These are phyloP conservation scores for Cercospora canescens DNA, from an alignment of 2,329 filamentous ascomycete genomes.

Conservation along the genomic window DNA sequence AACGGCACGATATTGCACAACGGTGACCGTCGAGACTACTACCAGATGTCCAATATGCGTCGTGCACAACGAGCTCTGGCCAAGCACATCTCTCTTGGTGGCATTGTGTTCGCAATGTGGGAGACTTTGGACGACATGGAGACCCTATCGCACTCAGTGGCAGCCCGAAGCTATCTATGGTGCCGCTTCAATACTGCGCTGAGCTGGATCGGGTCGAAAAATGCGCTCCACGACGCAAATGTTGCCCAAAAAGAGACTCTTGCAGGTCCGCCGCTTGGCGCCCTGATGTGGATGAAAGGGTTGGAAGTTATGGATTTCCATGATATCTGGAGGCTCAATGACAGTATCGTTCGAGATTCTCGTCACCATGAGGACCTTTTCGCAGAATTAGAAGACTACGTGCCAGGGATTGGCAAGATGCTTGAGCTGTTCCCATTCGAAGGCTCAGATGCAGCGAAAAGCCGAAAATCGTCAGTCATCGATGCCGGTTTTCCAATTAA, in stretches of 20 bases:
- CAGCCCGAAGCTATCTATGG: conserved; percentile 48
- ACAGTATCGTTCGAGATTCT: conserved; percentile 16
- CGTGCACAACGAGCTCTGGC: conserved; percentile 48
- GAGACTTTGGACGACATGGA: conserved; percentile 46
- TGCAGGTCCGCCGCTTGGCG: conserved; percentile 42
- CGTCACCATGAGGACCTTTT: neutral
- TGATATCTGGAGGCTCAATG: conserved; percentile 40
- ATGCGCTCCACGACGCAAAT: conserved; percentile 42
- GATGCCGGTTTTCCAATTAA: neutral
- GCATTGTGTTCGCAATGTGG: conserved; percentile 48
- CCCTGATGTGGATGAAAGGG: conserved; percentile 51
- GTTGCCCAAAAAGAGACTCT: conserved; percentile 28
- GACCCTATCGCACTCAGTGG: conserved; percentile 42
- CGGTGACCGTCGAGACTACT: conserved; percentile 47
- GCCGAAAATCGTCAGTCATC: neutral
- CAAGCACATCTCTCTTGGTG: conserved; percentile 46
- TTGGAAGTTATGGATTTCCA: conserved; percentile 46
- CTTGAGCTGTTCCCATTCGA: neutral
- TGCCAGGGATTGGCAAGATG: conserved; percentile 1
- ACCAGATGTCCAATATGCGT: conserved; percentile 44
- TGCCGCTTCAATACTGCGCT: conserved; percentile 49
- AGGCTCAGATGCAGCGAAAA: neutral
- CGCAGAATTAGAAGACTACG: conserved; percentile 9
- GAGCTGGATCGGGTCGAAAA: conserved; percentile 44
- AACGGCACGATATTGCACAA: conserved; percentile 45